Evolutionary conservation across 306 rosid species (phyloP).

Genomic region (Astragalus glycyphyllos): DNA sequence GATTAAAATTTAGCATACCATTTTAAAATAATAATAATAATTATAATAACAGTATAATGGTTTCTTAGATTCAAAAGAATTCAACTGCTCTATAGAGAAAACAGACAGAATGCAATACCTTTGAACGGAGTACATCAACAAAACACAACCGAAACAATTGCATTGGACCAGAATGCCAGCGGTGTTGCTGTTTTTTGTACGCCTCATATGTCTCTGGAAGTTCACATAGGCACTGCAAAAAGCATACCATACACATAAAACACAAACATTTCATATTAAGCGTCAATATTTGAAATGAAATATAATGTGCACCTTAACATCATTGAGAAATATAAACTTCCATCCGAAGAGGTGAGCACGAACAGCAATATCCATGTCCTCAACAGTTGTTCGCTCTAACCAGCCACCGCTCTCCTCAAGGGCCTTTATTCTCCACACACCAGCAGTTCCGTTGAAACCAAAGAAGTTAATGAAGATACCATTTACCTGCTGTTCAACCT

Average conservation of each 20-base stretch:
- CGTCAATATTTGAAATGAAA: conserved; percentile 34
- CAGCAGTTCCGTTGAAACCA: conserved; percentile 98
- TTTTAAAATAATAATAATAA: not conserved
- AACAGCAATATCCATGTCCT: conserved; percentile 98
- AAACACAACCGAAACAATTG: conserved; percentile 92
- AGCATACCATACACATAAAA: conserved; percentile 47
- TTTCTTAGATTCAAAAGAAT: conserved; percentile 25
- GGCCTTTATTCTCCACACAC: conserved; percentile 98
- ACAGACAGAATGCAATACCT: conserved; percentile 58
- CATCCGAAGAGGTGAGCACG: conserved; percentile 99
- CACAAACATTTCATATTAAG: conserved; percentile 23
- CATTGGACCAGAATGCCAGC: conserved; percentile 99
- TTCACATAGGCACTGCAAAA: conserved; percentile 94
- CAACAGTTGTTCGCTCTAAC: conserved; percentile 98
- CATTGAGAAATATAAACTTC: conserved; percentile 95
- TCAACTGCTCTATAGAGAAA: conserved; percentile 19
- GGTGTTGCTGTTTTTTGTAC: conserved; percentile 96
- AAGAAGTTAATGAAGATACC: conserved; percentile 86
- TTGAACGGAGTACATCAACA: conserved; percentile 81
- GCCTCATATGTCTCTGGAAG: conserved; percentile 99
- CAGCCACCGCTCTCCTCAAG: conserved; percentile 98
- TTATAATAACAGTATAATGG: not conserved
- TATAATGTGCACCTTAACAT: conserved; percentile 70
- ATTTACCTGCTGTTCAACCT: conserved; percentile 98
- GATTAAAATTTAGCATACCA: not conserved